Evolutionary conservation across 2,329 filamentous ascomycete species (phyloP), one percentile per base, ranked within the genome.

Genomic region (Fusarium protoensiforme): DNA sequence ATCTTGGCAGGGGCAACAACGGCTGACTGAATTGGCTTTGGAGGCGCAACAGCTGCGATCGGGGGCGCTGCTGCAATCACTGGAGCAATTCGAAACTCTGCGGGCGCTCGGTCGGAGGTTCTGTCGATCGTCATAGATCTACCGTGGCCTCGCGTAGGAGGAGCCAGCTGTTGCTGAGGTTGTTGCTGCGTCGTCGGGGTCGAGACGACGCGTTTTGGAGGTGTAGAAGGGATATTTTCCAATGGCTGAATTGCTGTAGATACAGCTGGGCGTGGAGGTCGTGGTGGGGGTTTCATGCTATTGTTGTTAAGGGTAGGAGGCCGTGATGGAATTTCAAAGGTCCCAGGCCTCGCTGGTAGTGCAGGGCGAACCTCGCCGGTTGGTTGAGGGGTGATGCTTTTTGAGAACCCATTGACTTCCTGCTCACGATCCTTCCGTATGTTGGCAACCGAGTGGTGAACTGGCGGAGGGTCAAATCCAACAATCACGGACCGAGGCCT

Each of bases 391-490:
- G 81, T 79, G 7, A 85, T 78, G 5, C 79, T 80, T 65, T 80
- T 85, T 9, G 78, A 74, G 3, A 78, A 68, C 4, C 83, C 85
- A 73, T 86, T 85, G 10, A 75, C 69, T 22, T 87, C 86, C 6
- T 81, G 77, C 10, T 87, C 84, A 64, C 84, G 84, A 38, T 87
- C 84, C 68, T 83, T 83, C 61, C 85, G 83, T 72, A 81, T 86
- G 27, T 70, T 84, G 33, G 80, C 83, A 24, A 87, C 71, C 0
- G 86, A 82, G 68, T 85, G 87, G 74, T 90, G 89, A 6, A 87
- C 72, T 1, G 88, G 87, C 4, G 88, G 87, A 3, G 88, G 86
- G 5, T 91, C 88, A 85, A 89, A 73, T 2, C 68, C 71, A 13
- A 69, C 66, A 13, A 78, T 53, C 10, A 73, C 60, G 16, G 75